Evolutionary conservation across 768 basidiomycete genomes (phyloP), one percentile per base, ranked within the genome.

Genomic region (Leccinum barrowsii): DNA sequence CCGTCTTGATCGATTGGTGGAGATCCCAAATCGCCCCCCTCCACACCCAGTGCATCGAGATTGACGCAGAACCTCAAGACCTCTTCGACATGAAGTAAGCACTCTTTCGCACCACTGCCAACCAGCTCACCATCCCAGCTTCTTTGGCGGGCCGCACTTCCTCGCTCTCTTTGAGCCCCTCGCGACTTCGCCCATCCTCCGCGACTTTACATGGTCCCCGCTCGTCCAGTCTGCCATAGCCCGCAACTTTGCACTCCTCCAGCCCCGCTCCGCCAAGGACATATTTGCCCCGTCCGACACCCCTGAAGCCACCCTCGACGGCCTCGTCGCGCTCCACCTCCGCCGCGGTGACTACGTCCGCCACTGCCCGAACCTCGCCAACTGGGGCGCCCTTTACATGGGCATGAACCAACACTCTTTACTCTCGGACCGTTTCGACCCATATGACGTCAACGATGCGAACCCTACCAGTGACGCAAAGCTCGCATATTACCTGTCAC

Each of bases 311-410:
- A 70, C 72, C 8, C 70, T 82, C 22, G 63, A 70, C 2, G 80
- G 79, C 2, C 73, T 84, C 6, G 65, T 86, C 12, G 85, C 85
- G 1, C 57, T 85, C 7, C 84, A 86, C 54, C 74, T 85, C 44
- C 78, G 84, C 0, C 74, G 83, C 1, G 85, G 85, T 5, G 85
- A 86, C 59, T 86, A 80, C 63, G 76, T 80, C 44, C 78, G 84
- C 0, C 84, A 85, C 62, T 85, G 85, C 60, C 73, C 74, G 2
- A 78, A 80, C 40, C 76, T 85, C 35, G 76, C 77, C 1, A 58
- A 67, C 5, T 81, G 80, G 80, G 65, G 69, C 44, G 62, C 77
- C 0, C 57, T 62, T 1, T 85, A 79, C 17, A 82, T 81, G 73
- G 83, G 83, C 11, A 72, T 84, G 35, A 82, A 81, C 63, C 74